Percentiles rank a stretch among this genome's conserved stretches.
These are phyloP conservation scores for Leptographium procerum DNA, from an alignment of 2,329 filamentous ascomycete species.

Conservation along the genomic window DNA sequence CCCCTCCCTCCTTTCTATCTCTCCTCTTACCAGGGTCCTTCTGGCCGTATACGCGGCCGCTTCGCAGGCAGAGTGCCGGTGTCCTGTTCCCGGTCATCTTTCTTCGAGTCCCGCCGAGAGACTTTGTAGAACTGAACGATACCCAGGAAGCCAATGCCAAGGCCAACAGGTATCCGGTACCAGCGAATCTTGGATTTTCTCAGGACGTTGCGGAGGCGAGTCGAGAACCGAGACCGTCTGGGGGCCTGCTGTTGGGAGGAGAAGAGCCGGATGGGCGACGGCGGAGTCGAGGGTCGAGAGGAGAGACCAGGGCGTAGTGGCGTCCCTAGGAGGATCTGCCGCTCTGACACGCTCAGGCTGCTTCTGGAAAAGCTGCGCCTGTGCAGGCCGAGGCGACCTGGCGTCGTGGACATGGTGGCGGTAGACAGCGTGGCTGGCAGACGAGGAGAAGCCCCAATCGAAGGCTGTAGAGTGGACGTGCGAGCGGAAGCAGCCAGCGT, in stretches of 20 bases:
- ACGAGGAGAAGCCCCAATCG: neutral
- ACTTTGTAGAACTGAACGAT: conserved; percentile 76
- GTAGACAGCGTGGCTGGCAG: neutral
- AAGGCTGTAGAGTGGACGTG: neutral
- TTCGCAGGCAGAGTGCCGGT: conserved; percentile 29
- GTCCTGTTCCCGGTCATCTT: conserved; percentile 30
- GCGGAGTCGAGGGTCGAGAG: conserved; percentile 5
- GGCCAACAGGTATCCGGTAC: conserved; percentile 80
- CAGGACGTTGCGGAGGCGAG: conserved; percentile 37
- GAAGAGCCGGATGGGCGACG: conserved; percentile 18
- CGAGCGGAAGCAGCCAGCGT: neutral
- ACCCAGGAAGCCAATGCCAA: conserved; percentile 77
- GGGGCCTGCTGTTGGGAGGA: conserved; percentile 34
- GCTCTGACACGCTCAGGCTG: conserved; percentile 10
- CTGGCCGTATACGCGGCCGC: conserved; percentile 58
- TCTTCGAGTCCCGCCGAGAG: conserved; percentile 39
- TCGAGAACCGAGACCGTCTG: conserved; percentile 37
- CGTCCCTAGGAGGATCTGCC: conserved; percentile 12
- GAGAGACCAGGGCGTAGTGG: neutral
- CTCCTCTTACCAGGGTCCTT: conserved; percentile 62
- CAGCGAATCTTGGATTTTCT: conserved; percentile 57
- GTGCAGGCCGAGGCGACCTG: conserved; percentile 14
- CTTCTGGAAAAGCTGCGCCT: conserved; percentile 12
- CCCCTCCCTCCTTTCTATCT: neutral
- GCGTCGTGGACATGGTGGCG: conserved; percentile 11